phyloP scores from a whole-genome alignment of 176 grass and related monocot species.

The Pharus latifolius region DNA sequence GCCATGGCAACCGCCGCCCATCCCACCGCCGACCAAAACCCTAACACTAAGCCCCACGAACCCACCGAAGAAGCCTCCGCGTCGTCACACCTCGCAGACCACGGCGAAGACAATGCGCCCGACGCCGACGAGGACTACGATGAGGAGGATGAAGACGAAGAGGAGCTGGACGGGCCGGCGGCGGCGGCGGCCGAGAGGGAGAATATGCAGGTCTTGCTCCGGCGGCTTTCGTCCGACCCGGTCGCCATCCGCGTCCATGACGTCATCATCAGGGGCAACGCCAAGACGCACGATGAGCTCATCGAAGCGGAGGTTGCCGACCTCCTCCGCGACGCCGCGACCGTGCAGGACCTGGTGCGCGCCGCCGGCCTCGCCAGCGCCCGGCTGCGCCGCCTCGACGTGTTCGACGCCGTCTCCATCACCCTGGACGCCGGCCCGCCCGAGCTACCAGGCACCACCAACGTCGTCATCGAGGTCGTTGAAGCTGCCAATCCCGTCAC shows the following conservation, averaged over 20 bases:
- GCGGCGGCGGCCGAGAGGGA: slow-evolving; percentile 31
- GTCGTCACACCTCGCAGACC: too few relatives aligned
- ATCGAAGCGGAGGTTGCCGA: slow-evolving; percentile 82
- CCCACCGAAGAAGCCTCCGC: neutral
- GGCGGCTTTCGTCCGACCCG: slow-evolving; percentile 31
- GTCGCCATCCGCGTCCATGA: slow-evolving; percentile 82
- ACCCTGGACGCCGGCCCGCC: slow-evolving; percentile 79
- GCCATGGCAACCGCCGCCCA: slow-evolving; percentile 30
- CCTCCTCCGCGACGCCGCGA: slow-evolving; percentile 44
- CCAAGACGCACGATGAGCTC: slow-evolving; percentile 66
- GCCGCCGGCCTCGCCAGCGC: slow-evolving; percentile 53
- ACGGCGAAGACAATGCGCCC: neutral
- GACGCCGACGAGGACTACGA: slow-evolving; percentile 22
- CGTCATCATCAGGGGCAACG: slow-evolving; percentile 76
- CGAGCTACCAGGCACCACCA: slow-evolving; percentile 78
- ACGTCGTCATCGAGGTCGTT: slow-evolving; percentile 79
- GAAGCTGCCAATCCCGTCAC: slow-evolving; percentile 57
- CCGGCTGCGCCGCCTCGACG: slow-evolving; percentile 49
- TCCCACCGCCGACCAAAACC: slow-evolving; percentile 31
- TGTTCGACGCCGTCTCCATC: slow-evolving; percentile 85
- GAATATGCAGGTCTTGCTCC: slow-evolving; percentile 41
- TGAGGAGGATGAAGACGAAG: slow-evolving; percentile 34
- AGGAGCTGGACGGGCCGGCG: slow-evolving; percentile 36
- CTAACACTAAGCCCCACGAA: slow-evolving; percentile 6
- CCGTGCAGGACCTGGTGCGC: slow-evolving; percentile 69